These are phyloP conservation scores for Lentinus tigrinus DNA, from an alignment of 768 basidiomycete genomes.

Conservation along the genomic window DNA sequence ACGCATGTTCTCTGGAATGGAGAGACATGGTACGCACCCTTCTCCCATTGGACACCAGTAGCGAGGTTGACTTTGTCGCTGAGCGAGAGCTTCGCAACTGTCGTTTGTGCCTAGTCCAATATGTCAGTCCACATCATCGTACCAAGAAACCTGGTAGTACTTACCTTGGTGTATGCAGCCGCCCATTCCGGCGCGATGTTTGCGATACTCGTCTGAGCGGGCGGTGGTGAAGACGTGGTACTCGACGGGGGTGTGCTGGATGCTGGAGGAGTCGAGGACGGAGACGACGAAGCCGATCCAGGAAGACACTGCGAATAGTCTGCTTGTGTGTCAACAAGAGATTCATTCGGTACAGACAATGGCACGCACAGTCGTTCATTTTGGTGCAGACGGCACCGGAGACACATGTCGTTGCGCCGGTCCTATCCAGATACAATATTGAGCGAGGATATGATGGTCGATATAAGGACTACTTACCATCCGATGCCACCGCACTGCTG, in stretches of 20 bases:
- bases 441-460: neutral
- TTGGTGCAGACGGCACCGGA: conserved; percentile 43
- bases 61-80: conserved; percentile 33
- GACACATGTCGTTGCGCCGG: conserved; percentile 48
- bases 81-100: conserved; percentile 42
- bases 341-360: neutral
- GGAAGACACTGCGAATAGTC: conserved; percentile 54
- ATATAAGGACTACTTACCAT: conserved; percentile 35
- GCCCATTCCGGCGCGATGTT: conserved; percentile 49
- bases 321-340: conserved; percentile 20
- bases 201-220: conserved; percentile 21
- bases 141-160: neutral
- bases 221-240: conserved; percentile 18
- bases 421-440: conserved; percentile 34
- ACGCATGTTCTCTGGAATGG: neutral
- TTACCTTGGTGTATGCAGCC: conserved; percentile 52
- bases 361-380: conserved; percentile 42
- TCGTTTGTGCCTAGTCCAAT: conserved; percentile 40
- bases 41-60: conserved; percentile 29
- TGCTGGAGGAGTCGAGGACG: conserved; percentile 25
- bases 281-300: conserved; percentile 27
- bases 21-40: conserved; percentile 1
- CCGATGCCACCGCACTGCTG: conserved; percentile 51
- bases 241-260: conserved; percentile 23
- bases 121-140: neutral